phyloP scores from a whole-genome alignment of 768 basidiomycete genomes.

The Lepiota brunneoincarnata region DNA sequence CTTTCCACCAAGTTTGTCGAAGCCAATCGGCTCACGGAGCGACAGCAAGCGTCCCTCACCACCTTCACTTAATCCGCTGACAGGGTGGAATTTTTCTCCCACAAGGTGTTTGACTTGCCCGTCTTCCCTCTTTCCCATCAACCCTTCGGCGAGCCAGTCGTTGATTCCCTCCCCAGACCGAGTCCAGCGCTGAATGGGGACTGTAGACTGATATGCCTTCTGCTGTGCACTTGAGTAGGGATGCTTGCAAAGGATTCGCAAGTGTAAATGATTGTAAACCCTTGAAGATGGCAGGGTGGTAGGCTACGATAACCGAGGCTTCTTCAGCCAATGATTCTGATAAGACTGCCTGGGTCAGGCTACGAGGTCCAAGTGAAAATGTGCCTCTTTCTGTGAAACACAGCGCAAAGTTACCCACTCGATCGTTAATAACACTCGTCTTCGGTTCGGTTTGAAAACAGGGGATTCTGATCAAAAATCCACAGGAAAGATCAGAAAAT shows the following conservation, averaged over 20 bases:
- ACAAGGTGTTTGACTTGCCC: conserved; percentile 35
- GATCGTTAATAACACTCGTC: conserved; percentile 63
- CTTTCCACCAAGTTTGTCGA: conserved; percentile 61
- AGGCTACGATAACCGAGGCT: conserved; percentile 70
- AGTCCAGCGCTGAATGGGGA: conserved; percentile 88
- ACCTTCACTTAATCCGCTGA: conserved; percentile 37
- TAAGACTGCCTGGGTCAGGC: conserved; percentile 71
- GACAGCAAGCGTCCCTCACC: conserved; percentile 71
- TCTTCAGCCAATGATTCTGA: conserved; percentile 62
- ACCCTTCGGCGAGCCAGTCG: conserved; percentile 76
- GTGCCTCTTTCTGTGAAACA: neutral
- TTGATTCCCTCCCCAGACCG: conserved; percentile 84
- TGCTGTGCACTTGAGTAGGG: conserved; percentile 76
- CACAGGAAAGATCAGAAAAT: conserved; percentile 5
- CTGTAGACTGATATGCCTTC: conserved; percentile 83
- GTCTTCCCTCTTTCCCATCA: conserved; percentile 36
- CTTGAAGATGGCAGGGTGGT: conserved; percentile 85
- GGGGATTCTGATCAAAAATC: conserved; percentile 46
- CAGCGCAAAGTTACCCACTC: conserved; percentile 41
- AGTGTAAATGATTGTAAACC: conserved; percentile 76
- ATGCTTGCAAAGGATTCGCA: conserved; percentile 72
- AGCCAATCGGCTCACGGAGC: conserved; percentile 51
- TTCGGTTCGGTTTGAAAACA: conserved; percentile 40
- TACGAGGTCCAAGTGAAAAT: conserved; percentile 28
- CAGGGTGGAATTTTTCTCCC: conserved; percentile 37